Evolutionary conservation across 768 basidiomycete genomes (phyloP), one percentile per base, ranked within the genome.

Genomic region (Antrodiella citrinella): DNA sequence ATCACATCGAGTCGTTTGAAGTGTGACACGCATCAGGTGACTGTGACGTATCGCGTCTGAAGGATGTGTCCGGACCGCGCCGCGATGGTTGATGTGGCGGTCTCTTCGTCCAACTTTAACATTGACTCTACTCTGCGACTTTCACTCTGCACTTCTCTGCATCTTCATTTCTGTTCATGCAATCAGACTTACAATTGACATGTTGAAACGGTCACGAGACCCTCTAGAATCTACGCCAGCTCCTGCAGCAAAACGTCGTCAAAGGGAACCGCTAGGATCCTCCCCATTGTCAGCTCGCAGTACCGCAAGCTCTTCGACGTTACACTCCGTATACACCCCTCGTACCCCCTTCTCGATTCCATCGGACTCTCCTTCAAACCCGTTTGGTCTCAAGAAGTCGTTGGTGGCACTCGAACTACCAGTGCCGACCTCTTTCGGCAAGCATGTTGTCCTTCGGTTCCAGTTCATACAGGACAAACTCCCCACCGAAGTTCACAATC

Each of bases 341-440:
- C 53, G 54, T 47, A 57, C 58, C 26, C 59, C 59, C 1, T 41
- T 48, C 64, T 69, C 46, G 57, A 65, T 60, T 1, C 80, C 84
- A 3, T 76, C 70, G 4, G 84, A 87, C 66, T 85, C 84, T 0
- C 84, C 85, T 0, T 75, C 80, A 3, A 86, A 86, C 56, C 85
- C 84, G 0, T 81, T 86, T 52, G 81, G 82, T 13, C 68, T 81
- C 42, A 77, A 76, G 44, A 71, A 74, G 15, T 69, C 69, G 12
- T 49, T 62, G 3, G 38, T 54, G 11, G 61, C 63, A 1, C 59
- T 64, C 19, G 64, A 65, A 2, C 66, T 73, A 1, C 73, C 73
- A 0, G 64, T 60, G 12, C 62, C 72, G 0, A 74, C 77, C 0
- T 72, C 76, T 0, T 83, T 80, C 61, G 72, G 72, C 12, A 75